Base-by-base conservation (phyloP, 192 early-diverging fungal species). In the Coemansia sp. region DNA sequence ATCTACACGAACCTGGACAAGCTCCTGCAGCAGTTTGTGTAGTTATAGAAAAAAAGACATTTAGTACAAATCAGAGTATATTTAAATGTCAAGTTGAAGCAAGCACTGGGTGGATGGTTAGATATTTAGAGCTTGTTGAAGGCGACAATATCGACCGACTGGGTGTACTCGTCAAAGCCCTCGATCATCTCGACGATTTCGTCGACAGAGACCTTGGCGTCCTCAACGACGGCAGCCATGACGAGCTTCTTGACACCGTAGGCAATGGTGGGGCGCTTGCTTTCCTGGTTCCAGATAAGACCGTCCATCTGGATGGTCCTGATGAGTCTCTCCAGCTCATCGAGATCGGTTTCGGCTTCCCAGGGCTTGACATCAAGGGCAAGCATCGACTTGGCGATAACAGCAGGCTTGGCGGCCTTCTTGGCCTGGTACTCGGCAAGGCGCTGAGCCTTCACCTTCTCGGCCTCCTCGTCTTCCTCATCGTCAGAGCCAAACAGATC, bases 231-330 rank as follows among this genome's bases (percentile, higher is more conserved):
- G 84, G 89, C 90, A 84, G 89, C 92, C 86, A 98, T 95, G 76
- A 90, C 91, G 76, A 98, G 91, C 90, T 98, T 97, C 86, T 92
- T 95, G 88, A 98, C 93, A 83, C 97, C 97, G 84, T 88, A 98
- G 74, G 95, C 97, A 75, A 96, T 88, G 64, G 94, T 80, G 64
- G 94, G 84, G 50, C 89, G 87, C 88, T 95, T 88, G 70, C 78
- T 87, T 68, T 84, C 83, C 65, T 80, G 75, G 81, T 94, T 95
- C 95, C 96, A 97, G 70, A 92, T 71, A 50, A 98, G 90, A 80
- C 96, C 96, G 66, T 93, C 92, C 92, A 95, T 92, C 34, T 71
- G 67, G 62, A 98, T 94, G 50, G 68, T 75, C 74, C 88, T 87
- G 85, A 98, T 92, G 66, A 70, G 68, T 29, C 76, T 80, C 75